Conservation (phyloP, 225 moss, liverwort and hornwort species). For the Asterella californica region DNA sequence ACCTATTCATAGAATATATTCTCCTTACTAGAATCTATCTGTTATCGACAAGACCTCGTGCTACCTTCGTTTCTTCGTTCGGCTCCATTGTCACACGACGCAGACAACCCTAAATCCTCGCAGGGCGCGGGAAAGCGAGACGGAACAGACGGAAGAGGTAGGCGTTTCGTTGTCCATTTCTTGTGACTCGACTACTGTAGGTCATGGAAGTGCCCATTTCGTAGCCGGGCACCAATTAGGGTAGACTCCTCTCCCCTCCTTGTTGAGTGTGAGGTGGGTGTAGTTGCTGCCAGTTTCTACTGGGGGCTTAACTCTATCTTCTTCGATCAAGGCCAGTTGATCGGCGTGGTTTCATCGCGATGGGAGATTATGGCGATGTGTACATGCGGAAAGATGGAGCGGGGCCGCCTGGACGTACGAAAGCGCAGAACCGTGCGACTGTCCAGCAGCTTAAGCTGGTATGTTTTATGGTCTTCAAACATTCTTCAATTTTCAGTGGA, state of each 20-base stretch:
- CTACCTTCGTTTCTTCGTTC: no score
- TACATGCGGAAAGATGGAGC: constrained; percentile 94
- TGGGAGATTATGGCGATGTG: constrained; percentile 95
- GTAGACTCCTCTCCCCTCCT: no score
- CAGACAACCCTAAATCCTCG: background rate
- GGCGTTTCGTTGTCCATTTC: background rate
- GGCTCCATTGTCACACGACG: no score
- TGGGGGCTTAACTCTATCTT: background rate
- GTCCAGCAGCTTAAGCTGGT: constrained; percentile 97
- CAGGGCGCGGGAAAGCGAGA: background rate
- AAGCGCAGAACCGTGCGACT: constrained; percentile 95
- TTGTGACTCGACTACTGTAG: background rate
- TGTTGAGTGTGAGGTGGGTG: no score
- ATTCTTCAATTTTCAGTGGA: no score
- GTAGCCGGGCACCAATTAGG: no score
- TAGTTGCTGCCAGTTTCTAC: no score
- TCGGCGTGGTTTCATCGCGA: constrained; percentile 16
- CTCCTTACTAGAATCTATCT: no score
- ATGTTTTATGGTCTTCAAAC: background rate
- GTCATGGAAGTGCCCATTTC: background rate
- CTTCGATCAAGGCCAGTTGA: background rate
- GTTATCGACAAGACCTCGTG: no score
- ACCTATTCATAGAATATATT: no score
- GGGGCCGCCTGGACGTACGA: constrained; percentile 92
- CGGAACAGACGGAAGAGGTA: background rate